Percentiles rank a stretch among this genome's conserved stretches.
phyloP scores from a whole-genome alignment of 495 filamentous ascomycete genomes.

The Aspergillus bridgeri region DNA sequence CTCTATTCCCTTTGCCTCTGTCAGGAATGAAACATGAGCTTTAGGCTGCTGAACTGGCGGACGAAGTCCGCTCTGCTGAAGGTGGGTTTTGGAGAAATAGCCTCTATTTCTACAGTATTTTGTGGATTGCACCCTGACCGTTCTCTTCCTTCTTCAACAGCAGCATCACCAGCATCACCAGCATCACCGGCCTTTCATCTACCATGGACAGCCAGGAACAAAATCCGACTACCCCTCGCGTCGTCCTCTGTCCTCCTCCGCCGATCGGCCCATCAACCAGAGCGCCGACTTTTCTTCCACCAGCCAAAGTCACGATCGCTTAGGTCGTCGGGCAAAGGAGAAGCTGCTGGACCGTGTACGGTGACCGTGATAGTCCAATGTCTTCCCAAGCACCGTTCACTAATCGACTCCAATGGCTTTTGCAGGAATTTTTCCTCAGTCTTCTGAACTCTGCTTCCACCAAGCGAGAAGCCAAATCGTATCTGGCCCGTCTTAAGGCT shows the following conservation, averaged over 20 bases:
- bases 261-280: constrained; percentile 26
- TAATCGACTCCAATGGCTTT: constrained; percentile 1
- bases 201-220: constrained; percentile 8
- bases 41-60: constrained; percentile 33
- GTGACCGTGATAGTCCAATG: neutral
- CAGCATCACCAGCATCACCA: constrained; percentile 28
- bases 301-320: constrained; percentile 29
- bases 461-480: constrained; percentile 84
- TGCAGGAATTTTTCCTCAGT: constrained; percentile 76
- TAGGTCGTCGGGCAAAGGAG: constrained; percentile 47
- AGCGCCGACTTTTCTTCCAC: constrained; percentile 37
- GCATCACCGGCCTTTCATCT: constrained; percentile 23
- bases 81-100: constrained; percentile 13
- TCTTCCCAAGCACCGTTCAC: neutral
- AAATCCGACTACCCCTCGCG: constrained; percentile 15
- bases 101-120: neutral
- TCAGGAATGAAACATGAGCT: constrained; percentile 33
- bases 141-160: neutral
- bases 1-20: constrained; percentile 4
- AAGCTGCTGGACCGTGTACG: constrained; percentile 45
- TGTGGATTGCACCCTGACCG: constrained; percentile 11
- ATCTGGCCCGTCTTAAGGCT: constrained; percentile 73
- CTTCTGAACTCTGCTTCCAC: constrained; percentile 81
- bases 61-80: constrained; percentile 31
- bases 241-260: constrained; percentile 19